Evolutionary conservation across 208 protist species (phyloP).

Genomic region (Trypanosoma mega): DNA sequence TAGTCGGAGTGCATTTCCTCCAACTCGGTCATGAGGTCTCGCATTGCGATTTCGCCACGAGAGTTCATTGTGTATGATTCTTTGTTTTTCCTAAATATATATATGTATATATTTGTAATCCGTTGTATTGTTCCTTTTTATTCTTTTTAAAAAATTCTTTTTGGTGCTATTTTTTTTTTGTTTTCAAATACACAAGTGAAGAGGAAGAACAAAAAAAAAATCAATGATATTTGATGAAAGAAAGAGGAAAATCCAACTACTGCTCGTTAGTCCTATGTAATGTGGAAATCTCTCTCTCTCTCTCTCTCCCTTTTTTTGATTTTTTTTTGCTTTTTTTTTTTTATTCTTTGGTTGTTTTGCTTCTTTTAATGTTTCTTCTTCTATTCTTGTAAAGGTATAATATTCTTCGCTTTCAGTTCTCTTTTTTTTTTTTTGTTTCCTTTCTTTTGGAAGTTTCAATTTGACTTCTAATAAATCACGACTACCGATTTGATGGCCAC

Average conservation of each 20-base stretch:
- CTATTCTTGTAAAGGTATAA: neutral
- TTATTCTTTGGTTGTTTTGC: conserved; percentile 5
- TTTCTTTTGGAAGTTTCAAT: too few relatives aligned
- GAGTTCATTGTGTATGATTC: conserved; percentile 24
- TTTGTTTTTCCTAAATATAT: neutral
- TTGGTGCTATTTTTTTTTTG: conserved; percentile 10
- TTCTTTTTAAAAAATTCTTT: neutral
- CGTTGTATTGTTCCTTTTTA: conserved; percentile 8
- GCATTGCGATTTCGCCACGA: conserved; percentile 70
- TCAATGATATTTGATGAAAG: too few relatives aligned
- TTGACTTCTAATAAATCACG: too few relatives aligned
- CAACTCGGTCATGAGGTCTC: conserved; percentile 76
- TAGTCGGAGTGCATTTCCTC: conserved; percentile 72
- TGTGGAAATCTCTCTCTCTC: too few relatives aligned
- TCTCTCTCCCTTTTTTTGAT: too few relatives aligned
- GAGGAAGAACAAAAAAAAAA: conserved; percentile 11
- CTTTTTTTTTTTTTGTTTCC: conserved; percentile 1
- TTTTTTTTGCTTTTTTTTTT: conserved; percentile 15
- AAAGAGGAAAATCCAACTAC: too few relatives aligned
- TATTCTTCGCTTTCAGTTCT: conserved; percentile 5
- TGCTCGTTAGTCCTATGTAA: too few relatives aligned
- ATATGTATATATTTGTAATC: conserved; percentile 7
- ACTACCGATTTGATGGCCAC: too few relatives aligned
- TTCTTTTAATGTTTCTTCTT: neutral
- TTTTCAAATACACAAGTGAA: conserved; percentile 14